Base-by-base conservation (phyloP, 2,329 filamentous ascomycete species). In the Colletotrichum sp. region DNA sequence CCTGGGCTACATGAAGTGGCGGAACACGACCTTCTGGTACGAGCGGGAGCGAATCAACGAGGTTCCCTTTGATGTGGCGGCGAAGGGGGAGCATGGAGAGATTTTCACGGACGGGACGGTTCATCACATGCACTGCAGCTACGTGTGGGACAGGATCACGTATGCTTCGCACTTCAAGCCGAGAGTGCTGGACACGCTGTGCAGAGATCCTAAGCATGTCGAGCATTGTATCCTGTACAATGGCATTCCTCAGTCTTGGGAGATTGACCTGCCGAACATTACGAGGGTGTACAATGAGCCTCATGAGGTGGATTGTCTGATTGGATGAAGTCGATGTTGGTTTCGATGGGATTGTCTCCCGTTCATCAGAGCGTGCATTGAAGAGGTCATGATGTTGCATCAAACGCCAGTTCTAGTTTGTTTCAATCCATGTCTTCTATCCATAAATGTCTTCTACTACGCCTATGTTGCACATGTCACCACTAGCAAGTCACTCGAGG, bases 101-200 rank as follows among this genome's bases (percentile, higher is more conserved):
- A 70, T 73, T n/a, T 73, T 64, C 36, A 73, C 70, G 5, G 70
- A 73, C 29, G 70, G 70, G 8, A 70, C 66, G 5, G 38, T 73
- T 24, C 70, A 73, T 24, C 66, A 69, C 36, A 69, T 69, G 70
- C 70, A 73, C 34, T 73, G 70, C 70, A 70, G 66, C 51, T 73
- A 73, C 21, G 66, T 73, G 7, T 69, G 66, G 70, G 70, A 73
- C 33, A 65, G 69, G 24, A 72, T 72, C 57, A 72, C 69, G 24
- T 72, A 72, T 29, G 69, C 69, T 6, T 68, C 69, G 2, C 69
- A 72, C 43, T 72, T 72, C 69, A 63, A 47, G 33, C 69, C 69
- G 4, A 66, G 65, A 12, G 57, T 72, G 1, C 33, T 72, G 16
- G 69, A 72, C n/a, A 68, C 69, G 13, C 64, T 72, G 13, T 68